Base-by-base conservation (phyloP, 441 rosid species). In the Sinapis alba region DNA sequence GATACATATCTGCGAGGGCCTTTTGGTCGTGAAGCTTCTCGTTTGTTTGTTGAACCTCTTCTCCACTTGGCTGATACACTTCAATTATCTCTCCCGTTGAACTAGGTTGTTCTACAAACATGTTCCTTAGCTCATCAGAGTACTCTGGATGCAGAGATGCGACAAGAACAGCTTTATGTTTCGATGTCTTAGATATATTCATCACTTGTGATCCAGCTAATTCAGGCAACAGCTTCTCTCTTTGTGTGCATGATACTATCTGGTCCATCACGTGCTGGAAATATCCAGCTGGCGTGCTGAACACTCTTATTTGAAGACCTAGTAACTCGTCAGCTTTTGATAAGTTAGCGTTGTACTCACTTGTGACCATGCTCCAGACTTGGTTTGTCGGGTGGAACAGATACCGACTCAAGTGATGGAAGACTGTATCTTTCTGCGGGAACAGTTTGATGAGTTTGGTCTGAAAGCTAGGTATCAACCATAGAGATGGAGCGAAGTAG, bases 1-100 rank as follows among this genome's bases (percentile, higher is more conserved):
- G 85, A 60, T 87, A 89, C 82, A 92, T 89, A 53, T 92, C 94
- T 0, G 96, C 87, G 84, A 82, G 87, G 1, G 96, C 96, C 83
- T 89, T 89, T 66, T 80, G 80, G 80, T 89, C 83, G 81, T 92
- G 96, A 75, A 74, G 51, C 32, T 71, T 77, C 51, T 82, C 83
- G 63, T 86, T 89, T 5, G 87, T 85, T 69, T 84, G 91, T 56
- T 92, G 97, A 71, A 71, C 69, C 75, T 57, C 86, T 79, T 92
- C 96, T 47, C 82, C 84, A 74, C 94, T 92, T 63, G 96, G 96
- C 78, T 92, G 97, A 63, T 85, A 79, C 36, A 92, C 78, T 38
- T 85, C 72, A 2, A 89, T 62, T 0, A 79, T 69, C n/a, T 91
- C 93, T 34, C 91, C 91, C 4, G 81, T 87, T 38, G 75, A 81